Conservation (phyloP, 306 rosid genomes). For the Myrica gale region DNA sequence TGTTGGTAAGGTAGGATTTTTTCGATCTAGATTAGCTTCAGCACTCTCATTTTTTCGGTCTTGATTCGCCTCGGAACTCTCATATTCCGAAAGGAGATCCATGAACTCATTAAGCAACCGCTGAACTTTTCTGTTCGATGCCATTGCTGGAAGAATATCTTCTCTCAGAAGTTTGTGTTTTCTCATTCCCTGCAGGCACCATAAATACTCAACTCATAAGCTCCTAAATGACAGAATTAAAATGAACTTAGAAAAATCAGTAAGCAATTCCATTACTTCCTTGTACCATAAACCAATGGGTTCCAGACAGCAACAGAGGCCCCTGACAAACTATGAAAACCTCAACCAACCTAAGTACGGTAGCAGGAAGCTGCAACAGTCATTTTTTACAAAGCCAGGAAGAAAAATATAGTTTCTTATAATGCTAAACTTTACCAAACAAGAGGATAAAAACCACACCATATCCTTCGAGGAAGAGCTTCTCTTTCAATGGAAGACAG, state of each 20-base stretch:
- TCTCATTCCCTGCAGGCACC: conserved; percentile 71
- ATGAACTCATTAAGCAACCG: conserved; percentile 89
- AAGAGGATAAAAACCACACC: not conserved
- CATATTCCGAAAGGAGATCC: conserved; percentile 84
- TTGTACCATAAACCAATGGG: not conserved
- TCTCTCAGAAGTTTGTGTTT: conserved; percentile 89
- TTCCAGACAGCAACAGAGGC: not conserved
- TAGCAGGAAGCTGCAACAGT: not conserved
- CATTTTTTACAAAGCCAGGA: not conserved
- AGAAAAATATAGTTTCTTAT: not conserved
- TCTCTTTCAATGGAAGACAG: not conserved
- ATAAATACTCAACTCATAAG: conserved; percentile 4
- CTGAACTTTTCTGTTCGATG: conserved; percentile 96
- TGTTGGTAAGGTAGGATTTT: conserved; percentile 28
- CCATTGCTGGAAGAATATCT: conserved; percentile 97
- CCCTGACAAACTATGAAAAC: not conserved
- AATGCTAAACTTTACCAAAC: not conserved
- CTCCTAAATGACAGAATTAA: not conserved
- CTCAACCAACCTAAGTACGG: not conserved
- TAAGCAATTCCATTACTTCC: not conserved
- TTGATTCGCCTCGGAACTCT: conserved; percentile 40
- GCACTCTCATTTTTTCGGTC: conserved; percentile 41
- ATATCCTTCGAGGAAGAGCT: not conserved
- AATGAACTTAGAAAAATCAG: not conserved
- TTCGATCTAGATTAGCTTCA: conserved; percentile 47